A percentile compares a stretch with the other conserved stretches of the same genome.
phyloP scores from a whole-genome alignment of 208 protist species.

The Acanthamoeba sp. region DNA sequence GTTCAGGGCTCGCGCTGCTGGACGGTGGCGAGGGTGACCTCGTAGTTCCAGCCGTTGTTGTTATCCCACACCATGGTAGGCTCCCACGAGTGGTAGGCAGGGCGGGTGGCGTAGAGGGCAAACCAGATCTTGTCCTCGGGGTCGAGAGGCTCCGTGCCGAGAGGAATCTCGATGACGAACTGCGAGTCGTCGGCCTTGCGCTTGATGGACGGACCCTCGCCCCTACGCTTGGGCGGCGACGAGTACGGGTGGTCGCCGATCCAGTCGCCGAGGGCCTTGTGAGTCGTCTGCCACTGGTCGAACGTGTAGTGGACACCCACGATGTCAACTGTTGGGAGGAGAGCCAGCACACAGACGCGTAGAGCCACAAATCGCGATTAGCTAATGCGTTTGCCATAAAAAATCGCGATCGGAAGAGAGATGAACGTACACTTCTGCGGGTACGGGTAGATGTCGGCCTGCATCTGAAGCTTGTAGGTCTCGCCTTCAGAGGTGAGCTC shows the following conservation, averaged over 20 bases:
- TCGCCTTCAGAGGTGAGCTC: slow-evolving; percentile 59
- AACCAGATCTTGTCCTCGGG: slow-evolving; percentile 68
- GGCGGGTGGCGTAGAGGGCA: slow-evolving; percentile 51
- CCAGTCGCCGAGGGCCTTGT: slow-evolving; percentile 57
- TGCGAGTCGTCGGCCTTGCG: slow-evolving; percentile 10
- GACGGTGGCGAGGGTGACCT: slow-evolving; percentile 40
- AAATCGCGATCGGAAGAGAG: neutral
- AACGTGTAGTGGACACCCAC: slow-evolving; percentile 54
- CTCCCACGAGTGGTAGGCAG: slow-evolving; percentile 30
- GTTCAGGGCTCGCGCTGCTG: slow-evolving; percentile 12
- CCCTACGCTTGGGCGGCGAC: neutral
- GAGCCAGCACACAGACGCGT: neutral
- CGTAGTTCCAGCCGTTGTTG: slow-evolving; percentile 71
- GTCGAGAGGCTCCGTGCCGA: slow-evolving; percentile 33
- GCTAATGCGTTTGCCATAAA: neutral
- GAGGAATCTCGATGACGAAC: slow-evolving; percentile 54
- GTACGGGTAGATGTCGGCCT: slow-evolving; percentile 57
- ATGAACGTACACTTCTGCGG: slow-evolving; percentile 58
- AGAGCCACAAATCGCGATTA: neutral
- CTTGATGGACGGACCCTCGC: slow-evolving; percentile 41
- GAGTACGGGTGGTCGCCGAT: slow-evolving; percentile 60
- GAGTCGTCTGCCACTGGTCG: slow-evolving; percentile 61
- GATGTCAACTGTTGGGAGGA: slow-evolving; percentile 13
- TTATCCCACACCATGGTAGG: slow-evolving; percentile 45
- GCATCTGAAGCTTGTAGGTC: slow-evolving; percentile 56